A percentile compares a stretch with the other conserved stretches of the same genome.
Evolutionary conservation across 371 early-diverging fungal species (phyloP).

Genomic region (Lichtheimia ramosa): DNA sequence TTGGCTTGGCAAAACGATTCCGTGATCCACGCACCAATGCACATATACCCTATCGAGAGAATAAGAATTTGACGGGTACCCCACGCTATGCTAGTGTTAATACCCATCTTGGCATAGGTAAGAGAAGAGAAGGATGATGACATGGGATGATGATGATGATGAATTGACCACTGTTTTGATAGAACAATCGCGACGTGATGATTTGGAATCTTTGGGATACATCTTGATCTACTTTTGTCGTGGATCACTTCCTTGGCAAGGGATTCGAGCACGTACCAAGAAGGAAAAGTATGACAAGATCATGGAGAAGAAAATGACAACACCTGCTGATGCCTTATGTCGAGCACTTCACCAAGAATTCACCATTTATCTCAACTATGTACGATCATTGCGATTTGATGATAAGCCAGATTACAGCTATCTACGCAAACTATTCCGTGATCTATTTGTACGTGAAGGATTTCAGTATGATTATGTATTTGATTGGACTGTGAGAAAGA

Average conservation of each 20-base stretch:
- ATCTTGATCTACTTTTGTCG: conserved; percentile 99
- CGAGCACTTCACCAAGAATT: conserved; percentile 96
- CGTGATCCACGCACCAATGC: conserved; percentile 92
- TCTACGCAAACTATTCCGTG: conserved; percentile 94
- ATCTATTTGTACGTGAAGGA: conserved; percentile 94
- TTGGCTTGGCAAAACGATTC: conserved; percentile 98
- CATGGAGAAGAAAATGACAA: conserved; percentile 99
- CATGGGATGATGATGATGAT: too few relatives aligned
- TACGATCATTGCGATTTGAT: conserved; percentile 96
- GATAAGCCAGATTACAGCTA: conserved; percentile 99
- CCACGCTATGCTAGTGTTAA: conserved; percentile 99
- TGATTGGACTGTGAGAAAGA: conserved; percentile 86
- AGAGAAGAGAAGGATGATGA: conserved; percentile 13
- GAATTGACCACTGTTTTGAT: not conserved
- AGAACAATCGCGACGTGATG: conserved; percentile 99
- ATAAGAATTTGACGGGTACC: conserved; percentile 99
- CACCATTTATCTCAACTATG: conserved; percentile 96
- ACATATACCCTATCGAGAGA: conserved; percentile 97
- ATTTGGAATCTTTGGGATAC: conserved; percentile 98
- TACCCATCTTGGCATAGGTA: conserved; percentile 95
- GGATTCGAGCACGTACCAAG: conserved; percentile 98
- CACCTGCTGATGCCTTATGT: conserved; percentile 94
- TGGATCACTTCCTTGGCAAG: conserved; percentile 99
- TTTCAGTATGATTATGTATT: conserved; percentile 97
- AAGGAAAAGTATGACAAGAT: conserved; percentile 99